Evolutionary conservation across 2,329 filamentous ascomycete species (phyloP), one percentile per base, ranked within the genome.

Genomic region (Podosphaera leucotricha): DNA sequence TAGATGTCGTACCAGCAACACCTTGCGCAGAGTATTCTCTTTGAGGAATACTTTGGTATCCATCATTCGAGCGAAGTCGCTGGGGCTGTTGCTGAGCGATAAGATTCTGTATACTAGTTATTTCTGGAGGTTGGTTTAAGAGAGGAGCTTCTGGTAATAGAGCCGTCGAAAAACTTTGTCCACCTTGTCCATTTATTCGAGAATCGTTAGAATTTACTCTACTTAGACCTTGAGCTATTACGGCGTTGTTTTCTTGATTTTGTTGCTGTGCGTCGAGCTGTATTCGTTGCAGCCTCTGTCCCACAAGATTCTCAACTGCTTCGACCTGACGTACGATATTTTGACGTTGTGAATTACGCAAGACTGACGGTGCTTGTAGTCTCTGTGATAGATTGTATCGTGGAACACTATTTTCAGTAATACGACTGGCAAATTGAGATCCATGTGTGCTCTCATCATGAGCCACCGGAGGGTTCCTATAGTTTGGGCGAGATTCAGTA

Each of bases 281-380:
- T n/a, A 67, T 54, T 38, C 65, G 65, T 19, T 57, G 62, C 47
- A 69, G 53, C 56, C 67, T 66, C 38, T 63, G 61, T 19, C 60
- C 60, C 43, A 53, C 51, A 10, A 52, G 28, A 43, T 49, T 50
- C 20, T 53, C 46, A 19, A 47, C 40, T 1, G 50, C 48, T 15
- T 52, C 48, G 2, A 48, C 43, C 28, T 53, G 49, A 19, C 51
- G 47, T 36, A 51, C 37, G 8, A 48, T 35, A 20, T 52, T 49
- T 40, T 52, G 47, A n/a, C 55, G 55, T 43, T 54, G 54, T 39
- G 52, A 50, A 13, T 49, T 52, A 19, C 50, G 51, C 11, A 54
- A 45, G 36, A 47, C 46, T 26, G 56, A 53, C 33, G 53, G 52
- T 18, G 46, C 46, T 21, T 49, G 50, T 45, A 52, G 48, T 16